These are phyloP conservation scores for Nelumbo lutea DNA, from an alignment of 164 flowering plant species.

Conservation along the genomic window DNA sequence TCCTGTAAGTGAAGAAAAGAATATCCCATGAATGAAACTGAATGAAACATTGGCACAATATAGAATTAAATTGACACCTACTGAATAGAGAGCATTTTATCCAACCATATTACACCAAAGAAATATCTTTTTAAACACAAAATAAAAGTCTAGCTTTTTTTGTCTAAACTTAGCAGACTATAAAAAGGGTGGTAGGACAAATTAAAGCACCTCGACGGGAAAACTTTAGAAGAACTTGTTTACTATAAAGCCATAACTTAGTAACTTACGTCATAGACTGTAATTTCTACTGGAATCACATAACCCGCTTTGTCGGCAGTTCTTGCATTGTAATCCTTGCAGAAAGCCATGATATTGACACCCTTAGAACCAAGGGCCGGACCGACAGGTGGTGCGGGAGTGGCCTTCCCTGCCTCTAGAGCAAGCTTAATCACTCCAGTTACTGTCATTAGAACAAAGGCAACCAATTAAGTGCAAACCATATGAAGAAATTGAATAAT, in stretches of 20 bases:
- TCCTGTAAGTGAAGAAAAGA: slow-evolving; percentile 46
- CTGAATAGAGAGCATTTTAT: not conserved
- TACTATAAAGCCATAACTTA: not conserved
- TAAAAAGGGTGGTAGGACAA: too few relatives aligned
- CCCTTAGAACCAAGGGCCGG: slow-evolving; percentile 99
- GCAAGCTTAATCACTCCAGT: slow-evolving; percentile 87
- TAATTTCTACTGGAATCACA: slow-evolving; percentile 92
- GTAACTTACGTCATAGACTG: slow-evolving; percentile 78
- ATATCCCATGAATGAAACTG: not conserved
- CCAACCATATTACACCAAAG: not conserved
- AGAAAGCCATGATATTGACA: slow-evolving; percentile 94
- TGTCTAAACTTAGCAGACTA: too few relatives aligned
- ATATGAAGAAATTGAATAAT: not conserved
- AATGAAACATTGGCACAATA: too few relatives aligned
- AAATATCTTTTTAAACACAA: too few relatives aligned
- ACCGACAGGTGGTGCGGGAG: slow-evolving; percentile 98
- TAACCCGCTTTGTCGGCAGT: slow-evolving; percentile 96
- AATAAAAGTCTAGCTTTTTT: not conserved
- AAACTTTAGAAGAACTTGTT: too few relatives aligned
- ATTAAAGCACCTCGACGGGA: too few relatives aligned
- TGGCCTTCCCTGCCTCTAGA: slow-evolving; percentile 97
- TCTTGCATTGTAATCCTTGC: slow-evolving; percentile 96
- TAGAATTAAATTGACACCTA: not conserved
- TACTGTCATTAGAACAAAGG: slow-evolving; percentile 30
- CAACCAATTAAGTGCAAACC: not conserved